These are phyloP conservation scores for Rhododendron molle DNA, from an alignment of 148 eudicot species.

Conservation along the genomic window DNA sequence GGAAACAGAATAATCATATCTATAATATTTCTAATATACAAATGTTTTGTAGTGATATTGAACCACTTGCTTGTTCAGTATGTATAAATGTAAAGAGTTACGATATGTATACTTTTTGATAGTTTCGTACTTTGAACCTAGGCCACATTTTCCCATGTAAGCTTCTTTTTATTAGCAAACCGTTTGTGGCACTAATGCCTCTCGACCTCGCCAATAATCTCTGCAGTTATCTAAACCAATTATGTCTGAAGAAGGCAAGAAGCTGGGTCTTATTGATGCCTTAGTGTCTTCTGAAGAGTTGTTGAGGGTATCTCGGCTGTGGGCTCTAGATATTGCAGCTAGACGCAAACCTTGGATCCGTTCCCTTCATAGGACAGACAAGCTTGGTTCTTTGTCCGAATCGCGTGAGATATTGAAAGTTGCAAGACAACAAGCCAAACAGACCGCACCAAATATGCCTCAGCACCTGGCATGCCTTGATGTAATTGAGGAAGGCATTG, in stretches of 20 bases:
- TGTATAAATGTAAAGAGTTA: not conserved
- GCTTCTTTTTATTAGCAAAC: not conserved
- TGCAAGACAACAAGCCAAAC: constrained; percentile 77
- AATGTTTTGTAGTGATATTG: not conserved
- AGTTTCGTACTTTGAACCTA: not conserved
- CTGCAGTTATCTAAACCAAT: constrained; percentile 72
- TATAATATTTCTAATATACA: not conserved
- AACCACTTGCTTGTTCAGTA: not conserved
- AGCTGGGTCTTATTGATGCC: constrained; percentile 85
- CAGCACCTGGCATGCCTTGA: constrained; percentile 89
- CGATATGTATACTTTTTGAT: not conserved
- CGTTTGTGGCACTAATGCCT: not conserved
- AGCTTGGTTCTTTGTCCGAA: constrained; percentile 72
- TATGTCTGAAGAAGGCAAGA: constrained; percentile 76
- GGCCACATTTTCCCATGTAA: not conserved
- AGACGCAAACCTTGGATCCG: constrained; percentile 78
- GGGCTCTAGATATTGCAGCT: constrained; percentile 84
- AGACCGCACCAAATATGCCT: constrained; percentile 70
- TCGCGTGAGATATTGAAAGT: constrained; percentile 46
- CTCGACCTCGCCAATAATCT: not conserved
- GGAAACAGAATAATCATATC: not conserved
- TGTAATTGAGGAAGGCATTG: constrained; percentile 76
- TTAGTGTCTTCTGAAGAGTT: constrained; percentile 65
- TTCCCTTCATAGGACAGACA: constrained; percentile 73
- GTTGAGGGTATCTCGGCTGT: constrained; percentile 57